A percentile compares a stretch with the other conserved stretches of the same genome.
These are phyloP conservation scores for Pichia sp. DNA, from an alignment of 1,139 yeast genomes.

Conservation along the genomic window DNA sequence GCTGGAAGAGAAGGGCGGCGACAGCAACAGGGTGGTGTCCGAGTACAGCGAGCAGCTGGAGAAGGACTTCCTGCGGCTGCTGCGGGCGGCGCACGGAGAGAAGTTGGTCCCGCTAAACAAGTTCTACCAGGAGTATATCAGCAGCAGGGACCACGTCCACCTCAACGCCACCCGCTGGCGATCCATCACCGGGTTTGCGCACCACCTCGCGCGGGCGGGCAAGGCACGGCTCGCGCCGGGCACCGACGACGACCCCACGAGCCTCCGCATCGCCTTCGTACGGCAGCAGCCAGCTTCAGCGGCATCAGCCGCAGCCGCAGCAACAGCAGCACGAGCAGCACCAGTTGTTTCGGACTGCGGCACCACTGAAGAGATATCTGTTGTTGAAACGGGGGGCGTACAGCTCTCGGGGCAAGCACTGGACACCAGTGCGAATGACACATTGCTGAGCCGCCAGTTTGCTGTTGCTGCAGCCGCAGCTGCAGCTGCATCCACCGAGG, in stretches of 20 bases:
- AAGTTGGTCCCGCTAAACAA: slow-evolving; percentile 72
- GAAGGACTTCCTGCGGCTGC: slow-evolving; percentile 54
- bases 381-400: not conserved
- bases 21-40: slow-evolving; percentile 45
- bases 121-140: slow-evolving; percentile 82
- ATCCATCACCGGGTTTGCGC: slow-evolving; percentile 63
- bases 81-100: slow-evolving; percentile 71
- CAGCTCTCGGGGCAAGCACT: not conserved
- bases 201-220: slow-evolving; percentile 53
- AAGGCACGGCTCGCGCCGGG: slow-evolving; percentile 15
- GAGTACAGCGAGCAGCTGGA: slow-evolving; percentile 57
- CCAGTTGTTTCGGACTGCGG: too few relatives aligned
- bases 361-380: not conserved
- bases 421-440: not conserved
- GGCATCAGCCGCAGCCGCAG: too few relatives aligned
- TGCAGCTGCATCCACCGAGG: not conserved
- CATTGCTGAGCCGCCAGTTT: not conserved
- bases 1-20: slow-evolving; percentile 23
- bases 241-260: not conserved
- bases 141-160: slow-evolving; percentile 76
- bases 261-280: not conserved
- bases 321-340: too few relatives aligned
- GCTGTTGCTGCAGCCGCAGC: not conserved
- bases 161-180: slow-evolving; percentile 85
- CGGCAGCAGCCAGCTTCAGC: not conserved